Evolutionary conservation across 2,329 filamentous ascomycete genomes (phyloP).

Genomic region (Calonectria pseudoturangicola): DNA sequence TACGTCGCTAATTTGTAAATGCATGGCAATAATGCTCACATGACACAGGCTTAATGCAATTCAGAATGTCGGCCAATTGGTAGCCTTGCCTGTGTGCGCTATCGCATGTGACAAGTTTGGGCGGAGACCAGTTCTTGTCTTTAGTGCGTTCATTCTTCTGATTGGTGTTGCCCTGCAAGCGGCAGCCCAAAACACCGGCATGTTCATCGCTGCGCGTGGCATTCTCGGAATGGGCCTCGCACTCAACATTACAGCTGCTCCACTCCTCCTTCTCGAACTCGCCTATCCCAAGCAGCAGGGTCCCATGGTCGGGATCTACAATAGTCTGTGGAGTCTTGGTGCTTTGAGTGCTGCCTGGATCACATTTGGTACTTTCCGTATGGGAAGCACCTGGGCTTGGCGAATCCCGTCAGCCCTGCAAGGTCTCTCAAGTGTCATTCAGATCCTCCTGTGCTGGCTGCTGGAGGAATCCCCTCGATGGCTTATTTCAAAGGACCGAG

Average conservation of each 20-base stretch:
- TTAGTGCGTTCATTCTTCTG: neutral
- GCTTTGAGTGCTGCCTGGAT: conserved; percentile 42
- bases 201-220: conserved; percentile 63
- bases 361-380: conserved; percentile 43
- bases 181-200: conserved; percentile 24
- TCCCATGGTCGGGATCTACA: conserved; percentile 46
- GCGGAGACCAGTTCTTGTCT: conserved; percentile 8
- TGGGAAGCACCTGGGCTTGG: conserved; percentile 44
- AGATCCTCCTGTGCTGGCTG: conserved; percentile 60
- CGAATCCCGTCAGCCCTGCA: conserved; percentile 43
- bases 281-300: conserved; percentile 45
- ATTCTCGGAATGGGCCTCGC: conserved; percentile 45
- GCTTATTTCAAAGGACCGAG: conserved; percentile 76
- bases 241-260: conserved; percentile 44
- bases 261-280: conserved; percentile 41
- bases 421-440: conserved; percentile 30
- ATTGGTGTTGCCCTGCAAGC: conserved; percentile 12
- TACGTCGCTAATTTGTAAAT: neutral
- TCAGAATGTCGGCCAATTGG: conserved; percentile 46
- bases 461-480: conserved; percentile 76
- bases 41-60: conserved; percentile 42
- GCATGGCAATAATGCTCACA: neutral
- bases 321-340: conserved; percentile 45
- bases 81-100: conserved; percentile 42
- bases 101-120: conserved; percentile 35